These are phyloP conservation scores for Isoetes taiwanensis DNA, from an alignment of 75 land plant species.

Conservation along the genomic window DNA sequence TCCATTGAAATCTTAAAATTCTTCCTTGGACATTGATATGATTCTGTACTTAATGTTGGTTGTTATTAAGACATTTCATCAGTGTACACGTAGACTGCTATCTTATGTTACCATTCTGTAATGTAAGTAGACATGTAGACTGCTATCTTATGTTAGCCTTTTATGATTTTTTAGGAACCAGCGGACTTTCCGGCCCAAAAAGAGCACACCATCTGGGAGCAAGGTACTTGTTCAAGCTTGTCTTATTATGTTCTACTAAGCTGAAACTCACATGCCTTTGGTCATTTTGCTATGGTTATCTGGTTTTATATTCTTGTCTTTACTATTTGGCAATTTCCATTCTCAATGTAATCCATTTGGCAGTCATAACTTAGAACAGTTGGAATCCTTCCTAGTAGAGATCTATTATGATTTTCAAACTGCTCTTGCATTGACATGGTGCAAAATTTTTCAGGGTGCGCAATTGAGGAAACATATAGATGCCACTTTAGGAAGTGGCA, in stretches of 20 bases:
- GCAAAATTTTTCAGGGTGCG: constrained; percentile 40
- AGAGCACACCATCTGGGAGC: constrained; percentile 68
- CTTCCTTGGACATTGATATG: neutral
- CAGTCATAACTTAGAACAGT: neutral
- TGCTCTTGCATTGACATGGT: neutral
- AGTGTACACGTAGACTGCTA: neutral
- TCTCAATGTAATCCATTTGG: neutral
- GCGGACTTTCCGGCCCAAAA: constrained; percentile 85
- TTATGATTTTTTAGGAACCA: constrained; percentile 55
- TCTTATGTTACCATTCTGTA: too few relatives aligned
- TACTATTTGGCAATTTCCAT: too few relatives aligned
- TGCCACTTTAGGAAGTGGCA: constrained; percentile 81
- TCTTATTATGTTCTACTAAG: too few relatives aligned
- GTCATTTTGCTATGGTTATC: too few relatives aligned
- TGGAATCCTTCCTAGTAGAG: neutral
- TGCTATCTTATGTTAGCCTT: too few relatives aligned
- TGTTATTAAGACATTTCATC: neutral
- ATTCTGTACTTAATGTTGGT: neutral
- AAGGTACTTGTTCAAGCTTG: too few relatives aligned
- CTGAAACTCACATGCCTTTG: too few relatives aligned
- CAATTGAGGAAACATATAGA: constrained; percentile 63
- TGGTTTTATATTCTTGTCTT: neutral
- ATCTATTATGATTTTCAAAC: neutral
- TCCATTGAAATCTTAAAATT: neutral
- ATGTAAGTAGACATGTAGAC: too few relatives aligned